Evolutionary conservation across 2,329 filamentous ascomycete genomes (phyloP).

Genomic region (Bipolaris bicolor): DNA sequence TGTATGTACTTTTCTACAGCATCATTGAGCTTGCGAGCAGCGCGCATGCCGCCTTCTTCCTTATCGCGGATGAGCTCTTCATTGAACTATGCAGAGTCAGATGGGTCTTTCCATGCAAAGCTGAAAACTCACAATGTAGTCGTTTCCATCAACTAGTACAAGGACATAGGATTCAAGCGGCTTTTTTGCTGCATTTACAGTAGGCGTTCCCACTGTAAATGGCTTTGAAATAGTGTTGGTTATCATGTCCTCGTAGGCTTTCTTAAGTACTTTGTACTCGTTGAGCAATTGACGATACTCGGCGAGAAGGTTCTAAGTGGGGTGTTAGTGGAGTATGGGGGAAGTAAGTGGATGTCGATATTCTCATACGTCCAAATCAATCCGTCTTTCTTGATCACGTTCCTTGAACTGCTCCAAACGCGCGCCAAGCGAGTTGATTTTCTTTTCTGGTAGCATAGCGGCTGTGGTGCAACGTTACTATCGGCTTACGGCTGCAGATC

Average conservation of each 20-base stretch:
- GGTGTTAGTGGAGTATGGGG: slow-evolving; percentile 14
- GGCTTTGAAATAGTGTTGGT: slow-evolving; percentile 51
- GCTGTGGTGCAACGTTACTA: slow-evolving; percentile 3
- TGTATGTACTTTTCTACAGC: slow-evolving; percentile 52
- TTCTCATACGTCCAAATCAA: slow-evolving; percentile 23
- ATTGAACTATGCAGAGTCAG: slow-evolving; percentile 50
- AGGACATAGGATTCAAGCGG: slow-evolving; percentile 63
- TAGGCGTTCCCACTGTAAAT: slow-evolving; percentile 30
- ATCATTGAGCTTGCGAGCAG: slow-evolving; percentile 61
- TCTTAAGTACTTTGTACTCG: slow-evolving; percentile 62
- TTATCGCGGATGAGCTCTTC: slow-evolving; percentile 57
- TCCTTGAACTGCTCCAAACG: slow-evolving; percentile 37
- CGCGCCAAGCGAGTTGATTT: slow-evolving; percentile 37
- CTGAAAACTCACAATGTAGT: slow-evolving; percentile 53
- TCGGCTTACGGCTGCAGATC: neutral
- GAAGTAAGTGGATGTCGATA: slow-evolving; percentile 1
- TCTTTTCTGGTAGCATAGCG: slow-evolving; percentile 33
- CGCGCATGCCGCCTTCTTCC: slow-evolving; percentile 61
- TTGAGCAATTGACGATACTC: slow-evolving; percentile 57
- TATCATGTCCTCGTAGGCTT: slow-evolving; percentile 63
- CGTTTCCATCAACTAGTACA: slow-evolving; percentile 67
- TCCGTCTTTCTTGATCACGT: slow-evolving; percentile 28
- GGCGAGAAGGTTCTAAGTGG: slow-evolving; percentile 40
- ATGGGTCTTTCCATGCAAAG: neutral
- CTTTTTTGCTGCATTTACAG: slow-evolving; percentile 31